phyloP scores from a whole-genome alignment of 2,329 filamentous ascomycete genomes.

The Colletotrichum spinosum region DNA sequence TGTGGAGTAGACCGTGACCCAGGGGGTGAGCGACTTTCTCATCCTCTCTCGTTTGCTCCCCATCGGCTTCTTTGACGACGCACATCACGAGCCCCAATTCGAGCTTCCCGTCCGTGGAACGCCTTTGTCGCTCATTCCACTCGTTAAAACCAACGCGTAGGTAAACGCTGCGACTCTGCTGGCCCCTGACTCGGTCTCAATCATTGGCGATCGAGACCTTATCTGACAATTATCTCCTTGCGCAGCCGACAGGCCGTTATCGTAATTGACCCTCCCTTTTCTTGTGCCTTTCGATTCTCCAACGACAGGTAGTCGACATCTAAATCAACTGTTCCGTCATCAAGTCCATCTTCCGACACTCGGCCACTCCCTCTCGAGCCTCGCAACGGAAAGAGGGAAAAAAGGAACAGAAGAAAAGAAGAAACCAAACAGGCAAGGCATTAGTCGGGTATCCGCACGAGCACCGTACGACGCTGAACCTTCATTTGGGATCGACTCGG shows the following conservation, averaged over 20 bases:
- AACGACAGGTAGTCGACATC: neutral
- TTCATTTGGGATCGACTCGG: slow-evolving; percentile 6
- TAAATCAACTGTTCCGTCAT: slow-evolving; percentile 13
- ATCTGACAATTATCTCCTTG: slow-evolving; percentile 13
- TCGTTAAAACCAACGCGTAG: slow-evolving; percentile 16
- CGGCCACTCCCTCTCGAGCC: slow-evolving; percentile 6
- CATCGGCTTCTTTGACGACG: slow-evolving; percentile 7
- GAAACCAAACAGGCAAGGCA: slow-evolving; percentile 2
- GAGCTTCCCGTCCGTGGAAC: slow-evolving; percentile 26
- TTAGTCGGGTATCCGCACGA: neutral
- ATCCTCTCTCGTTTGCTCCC: slow-evolving; percentile 12
- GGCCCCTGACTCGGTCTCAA: slow-evolving; percentile 10
- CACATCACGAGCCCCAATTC: slow-evolving; percentile 8
- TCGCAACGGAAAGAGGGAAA: neutral
- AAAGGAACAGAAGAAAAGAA: neutral
- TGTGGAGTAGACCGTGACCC: slow-evolving; percentile 9
- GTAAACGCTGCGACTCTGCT: neutral
- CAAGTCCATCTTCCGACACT: slow-evolving; percentile 12
- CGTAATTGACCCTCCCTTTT: slow-evolving; percentile 4
- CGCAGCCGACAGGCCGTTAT: slow-evolving; percentile 4
- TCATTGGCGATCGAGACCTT: slow-evolving; percentile 18
- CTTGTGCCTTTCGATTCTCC: slow-evolving; percentile 10
- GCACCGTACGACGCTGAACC: slow-evolving; percentile 4
- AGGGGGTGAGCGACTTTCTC: slow-evolving; percentile 15
- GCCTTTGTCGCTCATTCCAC: slow-evolving; percentile 32